These are phyloP conservation scores for Rhizomucor pusillus DNA, from an alignment of 371 early-diverging fungal genomes.

Conservation along the genomic window DNA sequence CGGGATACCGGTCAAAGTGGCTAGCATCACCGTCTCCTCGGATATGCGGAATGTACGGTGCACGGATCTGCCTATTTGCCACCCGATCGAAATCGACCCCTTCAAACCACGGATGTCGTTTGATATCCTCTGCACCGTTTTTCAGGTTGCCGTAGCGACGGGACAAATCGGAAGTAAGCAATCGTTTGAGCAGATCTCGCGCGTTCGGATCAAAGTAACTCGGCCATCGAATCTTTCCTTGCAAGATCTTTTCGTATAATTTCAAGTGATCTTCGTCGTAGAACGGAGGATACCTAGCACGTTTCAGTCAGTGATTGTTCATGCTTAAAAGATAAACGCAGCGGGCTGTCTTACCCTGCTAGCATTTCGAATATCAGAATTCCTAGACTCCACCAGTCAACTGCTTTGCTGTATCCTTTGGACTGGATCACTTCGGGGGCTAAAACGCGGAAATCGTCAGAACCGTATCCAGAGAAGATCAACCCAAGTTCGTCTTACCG, in stretches of 20 bases:
- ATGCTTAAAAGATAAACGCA: slow-evolving; percentile 26
- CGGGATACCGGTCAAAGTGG: slow-evolving; percentile 94
- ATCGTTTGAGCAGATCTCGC: slow-evolving; percentile 86
- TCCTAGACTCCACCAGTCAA: slow-evolving; percentile 97
- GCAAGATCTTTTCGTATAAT: slow-evolving; percentile 93
- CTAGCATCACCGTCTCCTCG: slow-evolving; percentile 90
- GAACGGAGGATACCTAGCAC: slow-evolving; percentile 87
- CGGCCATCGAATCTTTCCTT: slow-evolving; percentile 86
- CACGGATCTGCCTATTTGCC: slow-evolving; percentile 69
- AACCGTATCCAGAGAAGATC: too few relatives aligned
- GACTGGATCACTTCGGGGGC: slow-evolving; percentile 97
- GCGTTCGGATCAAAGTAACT: slow-evolving; percentile 88
- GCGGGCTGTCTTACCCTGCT: slow-evolving; percentile 42
- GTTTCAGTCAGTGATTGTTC: not conserved
- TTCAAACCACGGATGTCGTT: slow-evolving; percentile 93
- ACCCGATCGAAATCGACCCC: slow-evolving; percentile 92
- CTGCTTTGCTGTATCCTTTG: slow-evolving; percentile 92
- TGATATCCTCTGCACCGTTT: slow-evolving; percentile 90
- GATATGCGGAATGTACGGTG: slow-evolving; percentile 90
- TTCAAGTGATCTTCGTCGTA: slow-evolving; percentile 95
- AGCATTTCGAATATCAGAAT: slow-evolving; percentile 74
- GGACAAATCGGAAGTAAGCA: slow-evolving; percentile 85
- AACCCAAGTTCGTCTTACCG: slow-evolving; percentile 16
- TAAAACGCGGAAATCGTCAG: too few relatives aligned
- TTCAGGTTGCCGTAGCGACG: slow-evolving; percentile 92